phyloP scores from a whole-genome alignment of 2,329 filamentous ascomycete species.

The Pseudocercospora musae region DNA sequence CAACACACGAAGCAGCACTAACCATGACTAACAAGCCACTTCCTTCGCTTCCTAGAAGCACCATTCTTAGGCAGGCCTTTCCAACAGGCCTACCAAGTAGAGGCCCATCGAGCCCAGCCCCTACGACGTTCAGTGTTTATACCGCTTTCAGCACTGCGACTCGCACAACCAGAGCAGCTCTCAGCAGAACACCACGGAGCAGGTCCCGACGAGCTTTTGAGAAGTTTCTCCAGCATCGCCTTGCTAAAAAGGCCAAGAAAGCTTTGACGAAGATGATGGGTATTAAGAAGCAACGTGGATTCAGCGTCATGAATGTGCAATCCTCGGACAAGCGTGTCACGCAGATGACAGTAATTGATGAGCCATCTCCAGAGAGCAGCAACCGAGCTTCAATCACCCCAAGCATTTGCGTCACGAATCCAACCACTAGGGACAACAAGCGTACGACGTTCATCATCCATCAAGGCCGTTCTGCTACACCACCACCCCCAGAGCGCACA shows the following conservation, averaged over 20 bases:
- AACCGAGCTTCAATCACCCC: not conserved
- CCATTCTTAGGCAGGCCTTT: not conserved
- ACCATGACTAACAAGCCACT: conserved; percentile 1
- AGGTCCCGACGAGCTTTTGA: not conserved
- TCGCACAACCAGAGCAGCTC: not conserved
- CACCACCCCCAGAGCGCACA: not conserved
- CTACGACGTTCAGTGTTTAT: not conserved
- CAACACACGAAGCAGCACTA: not conserved
- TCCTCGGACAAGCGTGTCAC: not conserved
- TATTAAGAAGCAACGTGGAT: not conserved
- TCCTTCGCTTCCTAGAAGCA: not conserved
- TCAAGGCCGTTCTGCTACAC: not conserved
- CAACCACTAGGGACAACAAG: not conserved
- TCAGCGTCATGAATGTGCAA: not conserved
- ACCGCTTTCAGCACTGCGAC: not conserved
- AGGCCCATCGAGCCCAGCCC: not conserved
- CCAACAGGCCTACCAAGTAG: not conserved
- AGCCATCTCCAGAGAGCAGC: not conserved
- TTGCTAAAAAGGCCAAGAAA: not conserved
- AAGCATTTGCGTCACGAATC: not conserved
- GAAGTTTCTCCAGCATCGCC: not conserved
- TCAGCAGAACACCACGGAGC: not conserved
- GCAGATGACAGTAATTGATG: not conserved
- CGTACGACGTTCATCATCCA: not conserved
- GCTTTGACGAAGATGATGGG: not conserved